These are phyloP conservation scores for Inga oerstediana DNA, from an alignment of 306 rosid species.

Conservation along the genomic window DNA sequence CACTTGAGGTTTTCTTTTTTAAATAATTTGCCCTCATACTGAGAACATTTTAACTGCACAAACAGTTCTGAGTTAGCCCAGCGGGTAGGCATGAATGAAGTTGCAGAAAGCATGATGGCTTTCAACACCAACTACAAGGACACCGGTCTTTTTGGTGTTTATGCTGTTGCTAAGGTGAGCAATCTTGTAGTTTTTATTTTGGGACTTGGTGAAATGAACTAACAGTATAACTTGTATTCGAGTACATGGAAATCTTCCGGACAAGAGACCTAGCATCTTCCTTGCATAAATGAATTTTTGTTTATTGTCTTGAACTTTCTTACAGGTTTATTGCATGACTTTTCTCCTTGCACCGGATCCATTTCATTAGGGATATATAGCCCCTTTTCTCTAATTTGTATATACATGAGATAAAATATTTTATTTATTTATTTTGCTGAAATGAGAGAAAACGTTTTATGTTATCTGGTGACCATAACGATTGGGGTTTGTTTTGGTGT, in stretches of 20 bases:
- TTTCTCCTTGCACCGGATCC: too few species aligned
- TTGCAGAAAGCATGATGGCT: constrained; percentile 93
- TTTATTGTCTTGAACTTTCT: background rate
- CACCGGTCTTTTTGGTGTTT: constrained; percentile 87
- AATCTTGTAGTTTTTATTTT: background rate
- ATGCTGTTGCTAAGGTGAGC: constrained; percentile 84
- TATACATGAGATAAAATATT: too few species aligned
- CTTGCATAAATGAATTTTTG: background rate
- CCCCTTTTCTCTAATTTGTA: too few species aligned
- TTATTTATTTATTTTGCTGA: too few species aligned
- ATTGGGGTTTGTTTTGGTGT: too few species aligned
- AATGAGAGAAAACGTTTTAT: too few species aligned
- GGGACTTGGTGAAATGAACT: background rate
- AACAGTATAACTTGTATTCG: too few species aligned
- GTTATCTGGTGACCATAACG: too few species aligned
- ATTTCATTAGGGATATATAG: too few species aligned
- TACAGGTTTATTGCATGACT: background rate
- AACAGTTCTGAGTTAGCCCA: constrained; percentile 83
- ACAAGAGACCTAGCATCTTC: background rate
- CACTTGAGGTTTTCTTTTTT: background rate
- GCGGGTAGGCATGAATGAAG: constrained; percentile 72
- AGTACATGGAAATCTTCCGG: background rate
- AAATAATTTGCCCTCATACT: background rate
- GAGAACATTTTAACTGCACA: constrained; percentile 17
- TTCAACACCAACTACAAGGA: constrained; percentile 93